A percentile compares a stretch with the other conserved stretches of the same genome.
Evolutionary conservation across 192 early-diverging fungal genomes (phyloP).

Genomic region (Ambispora gerdemannii): DNA sequence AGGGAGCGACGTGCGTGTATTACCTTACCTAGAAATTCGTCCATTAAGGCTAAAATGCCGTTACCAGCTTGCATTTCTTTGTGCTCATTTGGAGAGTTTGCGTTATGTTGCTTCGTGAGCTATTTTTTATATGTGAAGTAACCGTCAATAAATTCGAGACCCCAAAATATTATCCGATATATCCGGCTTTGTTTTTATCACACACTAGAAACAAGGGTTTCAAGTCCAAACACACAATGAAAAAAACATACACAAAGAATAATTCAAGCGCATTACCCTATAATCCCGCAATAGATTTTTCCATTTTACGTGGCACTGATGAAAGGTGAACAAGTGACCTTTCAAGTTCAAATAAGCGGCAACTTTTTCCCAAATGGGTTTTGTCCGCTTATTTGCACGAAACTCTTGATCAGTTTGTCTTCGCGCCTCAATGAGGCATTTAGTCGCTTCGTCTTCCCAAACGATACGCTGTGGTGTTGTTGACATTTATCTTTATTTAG

Average conservation of each 20-base stretch:
- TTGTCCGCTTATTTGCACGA: slow-evolving; percentile 4
- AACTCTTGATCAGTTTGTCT: neutral
- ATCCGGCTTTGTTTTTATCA: neutral
- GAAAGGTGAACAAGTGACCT: neutral
- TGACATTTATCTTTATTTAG: neutral
- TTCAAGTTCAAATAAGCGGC: neutral
- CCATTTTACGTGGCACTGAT: slow-evolving; percentile 15
- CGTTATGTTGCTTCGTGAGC: neutral
- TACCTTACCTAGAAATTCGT: slow-evolving; percentile 1
- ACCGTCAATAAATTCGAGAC: neutral
- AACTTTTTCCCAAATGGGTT: neutral
- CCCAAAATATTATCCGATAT: neutral
- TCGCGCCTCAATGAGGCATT: slow-evolving; percentile 4
- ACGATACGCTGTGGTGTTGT: neutral
- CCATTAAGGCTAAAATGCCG: neutral
- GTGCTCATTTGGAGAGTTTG: neutral
- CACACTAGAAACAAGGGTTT: too few relatives aligned
- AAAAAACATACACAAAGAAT: too few relatives aligned
- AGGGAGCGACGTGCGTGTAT: too few relatives aligned
- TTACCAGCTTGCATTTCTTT: slow-evolving; percentile 11
- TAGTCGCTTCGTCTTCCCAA: slow-evolving; percentile 2
- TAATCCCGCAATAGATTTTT: slow-evolving; percentile 13
- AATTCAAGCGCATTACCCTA: neutral
- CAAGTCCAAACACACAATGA: too few relatives aligned
- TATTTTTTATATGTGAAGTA: too few relatives aligned